phyloP scores from a whole-genome alignment of 2,329 filamentous ascomycete genomes.

The Sarocladium kiliense region DNA sequence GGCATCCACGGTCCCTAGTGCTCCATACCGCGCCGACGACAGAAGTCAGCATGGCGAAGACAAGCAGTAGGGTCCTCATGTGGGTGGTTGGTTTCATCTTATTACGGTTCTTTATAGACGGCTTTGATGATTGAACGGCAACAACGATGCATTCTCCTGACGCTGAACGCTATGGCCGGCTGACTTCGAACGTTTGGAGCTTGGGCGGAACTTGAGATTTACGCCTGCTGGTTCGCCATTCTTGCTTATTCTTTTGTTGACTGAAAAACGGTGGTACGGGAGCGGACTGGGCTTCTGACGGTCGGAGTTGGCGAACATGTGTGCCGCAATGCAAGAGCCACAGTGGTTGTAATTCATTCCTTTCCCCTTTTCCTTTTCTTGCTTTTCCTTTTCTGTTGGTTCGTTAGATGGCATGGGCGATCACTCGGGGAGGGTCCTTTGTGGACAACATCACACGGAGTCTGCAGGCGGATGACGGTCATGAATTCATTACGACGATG shows the following conservation, averaged over 20 bases:
- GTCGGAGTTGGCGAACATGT: background rate
- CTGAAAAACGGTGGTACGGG: background rate
- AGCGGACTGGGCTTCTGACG: background rate
- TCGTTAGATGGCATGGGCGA: constrained; percentile 1
- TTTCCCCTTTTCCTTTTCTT: background rate
- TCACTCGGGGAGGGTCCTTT: background rate
- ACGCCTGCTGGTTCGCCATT: background rate
- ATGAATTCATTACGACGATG: constrained; percentile 3
- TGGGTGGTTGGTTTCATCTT: background rate
- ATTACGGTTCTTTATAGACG: background rate
- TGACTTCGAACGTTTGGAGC: background rate
- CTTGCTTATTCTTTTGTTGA: background rate
- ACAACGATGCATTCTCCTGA: background rate
- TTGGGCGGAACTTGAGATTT: background rate
- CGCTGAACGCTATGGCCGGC: background rate
- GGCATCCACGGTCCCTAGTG: background rate
- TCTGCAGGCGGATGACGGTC: constrained; percentile 9
- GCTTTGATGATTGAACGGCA: background rate
- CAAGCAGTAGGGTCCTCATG: background rate
- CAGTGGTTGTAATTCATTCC: background rate
- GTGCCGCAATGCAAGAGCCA: background rate
- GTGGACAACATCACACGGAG: background rate
- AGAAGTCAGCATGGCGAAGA: background rate
- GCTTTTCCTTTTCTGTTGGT: background rate
- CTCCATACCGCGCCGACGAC: background rate